Conservation (phyloP, 106 monocot genomes). For the Dendrobium nobile region DNA sequence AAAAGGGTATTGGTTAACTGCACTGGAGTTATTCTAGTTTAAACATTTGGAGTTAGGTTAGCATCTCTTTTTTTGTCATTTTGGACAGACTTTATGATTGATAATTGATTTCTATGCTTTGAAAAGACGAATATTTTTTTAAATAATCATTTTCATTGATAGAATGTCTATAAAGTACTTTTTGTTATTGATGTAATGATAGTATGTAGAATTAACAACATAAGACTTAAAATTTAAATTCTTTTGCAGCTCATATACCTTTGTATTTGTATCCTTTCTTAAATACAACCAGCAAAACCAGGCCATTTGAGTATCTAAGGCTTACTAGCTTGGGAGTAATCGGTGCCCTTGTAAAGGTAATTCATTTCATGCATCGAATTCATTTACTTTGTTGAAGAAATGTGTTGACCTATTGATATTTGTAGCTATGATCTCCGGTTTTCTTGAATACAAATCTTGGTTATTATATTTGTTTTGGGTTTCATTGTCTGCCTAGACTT, state of each 20-base stretch:
- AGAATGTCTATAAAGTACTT: background rate
- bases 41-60: no score
- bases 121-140: background rate
- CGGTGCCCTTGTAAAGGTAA: slow-evolving; percentile 98
- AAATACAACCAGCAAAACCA: slow-evolving; percentile 89
- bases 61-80: background rate
- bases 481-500: no score
- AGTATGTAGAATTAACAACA: background rate
- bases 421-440: background rate
- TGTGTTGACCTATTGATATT: background rate
- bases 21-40: no score
- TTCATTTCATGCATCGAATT: background rate
- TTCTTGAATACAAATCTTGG: background rate
- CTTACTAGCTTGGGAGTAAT: slow-evolving; percentile 98
- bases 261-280: slow-evolving; percentile 91
- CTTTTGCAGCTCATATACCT: slow-evolving; percentile 84
- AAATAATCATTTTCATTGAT: background rate
- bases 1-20: no score
- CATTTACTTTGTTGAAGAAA: background rate
- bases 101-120: background rate
- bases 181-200: slow-evolving; percentile 1
- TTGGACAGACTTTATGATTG: background rate
- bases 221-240: background rate
- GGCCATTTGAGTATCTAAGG: slow-evolving; percentile 88
- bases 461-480: background rate